phyloP scores from a whole-genome alignment of 176 grass and related monocot genomes.

The Sorghum bicolor region DNA sequence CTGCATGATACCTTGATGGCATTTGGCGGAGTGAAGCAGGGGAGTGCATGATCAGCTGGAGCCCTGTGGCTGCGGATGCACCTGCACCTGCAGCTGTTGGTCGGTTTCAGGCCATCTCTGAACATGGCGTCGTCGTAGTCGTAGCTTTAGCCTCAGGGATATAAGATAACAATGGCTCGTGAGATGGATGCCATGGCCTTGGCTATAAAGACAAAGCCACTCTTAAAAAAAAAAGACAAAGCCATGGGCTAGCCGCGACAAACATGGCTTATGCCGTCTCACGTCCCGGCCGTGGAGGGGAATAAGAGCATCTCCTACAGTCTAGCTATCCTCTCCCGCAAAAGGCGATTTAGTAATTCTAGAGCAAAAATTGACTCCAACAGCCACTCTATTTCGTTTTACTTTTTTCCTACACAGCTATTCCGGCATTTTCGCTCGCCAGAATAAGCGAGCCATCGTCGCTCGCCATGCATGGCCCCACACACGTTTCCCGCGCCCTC shows the following conservation, averaged over 20 bases:
- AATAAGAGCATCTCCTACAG: no score
- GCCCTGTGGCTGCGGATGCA: background rate
- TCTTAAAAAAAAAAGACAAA: no score
- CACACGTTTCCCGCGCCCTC: no score
- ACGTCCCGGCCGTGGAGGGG: background rate
- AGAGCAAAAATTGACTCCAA: no score
- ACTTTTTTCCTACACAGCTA: no score
- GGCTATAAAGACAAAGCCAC: background rate
- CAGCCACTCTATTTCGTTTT: no score
- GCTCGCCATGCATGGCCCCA: no score
- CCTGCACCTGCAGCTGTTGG: background rate
- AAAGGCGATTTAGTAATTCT: no score
- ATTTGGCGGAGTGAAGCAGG: background rate
- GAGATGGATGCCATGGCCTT: background rate
- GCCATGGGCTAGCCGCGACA: background rate
- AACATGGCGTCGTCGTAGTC: constrained; percentile 1
- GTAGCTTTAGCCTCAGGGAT: background rate
- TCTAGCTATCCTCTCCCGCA: no score
- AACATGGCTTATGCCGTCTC: background rate
- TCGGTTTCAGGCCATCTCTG: background rate
- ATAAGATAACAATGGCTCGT: background rate
- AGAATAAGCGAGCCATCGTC: no score
- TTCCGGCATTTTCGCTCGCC: no score
- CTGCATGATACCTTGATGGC: background rate
- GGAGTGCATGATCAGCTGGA: background rate